Base-by-base conservation (phyloP, 768 basidiomycete species). In the Hericium rajendrae region DNA sequence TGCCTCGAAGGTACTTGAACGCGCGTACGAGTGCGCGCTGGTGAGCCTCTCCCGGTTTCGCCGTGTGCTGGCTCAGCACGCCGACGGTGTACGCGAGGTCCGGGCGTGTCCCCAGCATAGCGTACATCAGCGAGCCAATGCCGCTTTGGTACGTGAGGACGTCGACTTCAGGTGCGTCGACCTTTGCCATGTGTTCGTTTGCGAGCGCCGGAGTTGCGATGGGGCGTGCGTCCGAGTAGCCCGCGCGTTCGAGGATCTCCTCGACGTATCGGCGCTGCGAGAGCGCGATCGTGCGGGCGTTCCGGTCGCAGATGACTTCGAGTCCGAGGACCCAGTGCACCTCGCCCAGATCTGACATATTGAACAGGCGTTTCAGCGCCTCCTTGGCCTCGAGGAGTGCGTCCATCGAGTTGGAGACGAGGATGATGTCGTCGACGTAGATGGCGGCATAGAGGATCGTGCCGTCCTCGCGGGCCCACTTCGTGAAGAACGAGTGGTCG, bases 31-130 rank as follows among this genome's bases (percentile, higher is more conserved):
- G 40, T 4, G 8, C 40, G 8, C 40, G 4, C 40, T n/a, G n/a
- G 8, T 41, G 40, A n/a, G 12, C 40, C 40, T 41, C 40, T 12
- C 40, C n/a, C 40, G 74, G 75, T 55, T 73, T 71, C 0, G 57
- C 46, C 8, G 64, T 61, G 63, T 71, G 76, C 26, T 70, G 72
- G 6, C 67, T 60, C 0, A 78, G 60, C 1, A 58, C 55, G 1
- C 62, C 59, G 6, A 75, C 71, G 0, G 74, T 65, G 57, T 65
- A 74, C 0, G 71, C 61, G 46, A 78, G 75, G 59, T 78, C 73
- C 1, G 74, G 75, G 2, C 70, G 66, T 0, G 71, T 72, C 3
- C 61, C 65, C 1, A 70, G 53, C 0, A 71, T 66, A 1, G 68
- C 59, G 58, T 72, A 74, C 55, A 73, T 67, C 9, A 74, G 70